A percentile compares a stretch with the other conserved stretches of the same genome.
These are phyloP conservation scores for Sclerotinia trifoliorum DNA, from an alignment of 2,329 filamentous ascomycete genomes.

Conservation along the genomic window DNA sequence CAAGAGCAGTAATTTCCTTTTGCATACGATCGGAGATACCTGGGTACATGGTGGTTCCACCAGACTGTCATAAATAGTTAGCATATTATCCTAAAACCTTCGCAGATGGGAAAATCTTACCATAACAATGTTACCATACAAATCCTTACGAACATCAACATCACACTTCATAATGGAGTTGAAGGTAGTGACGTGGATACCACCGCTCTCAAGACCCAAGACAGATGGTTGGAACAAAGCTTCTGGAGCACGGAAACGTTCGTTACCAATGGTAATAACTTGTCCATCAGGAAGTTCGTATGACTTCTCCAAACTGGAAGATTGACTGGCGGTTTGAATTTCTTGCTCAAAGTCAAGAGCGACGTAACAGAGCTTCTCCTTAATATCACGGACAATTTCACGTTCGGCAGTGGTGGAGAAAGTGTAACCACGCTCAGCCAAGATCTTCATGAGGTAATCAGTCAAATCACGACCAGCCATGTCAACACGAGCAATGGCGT, in stretches of 20 bases:
- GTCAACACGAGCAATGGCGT: slow-evolving; percentile 99
- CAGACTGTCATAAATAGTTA: slow-evolving; percentile 63
- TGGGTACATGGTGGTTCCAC: slow-evolving; percentile 99
- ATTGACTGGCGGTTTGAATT: slow-evolving; percentile 99
- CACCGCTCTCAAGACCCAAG: slow-evolving; percentile 95
- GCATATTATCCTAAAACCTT: slow-evolving; percentile 8
- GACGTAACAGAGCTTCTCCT: slow-evolving; percentile 99
- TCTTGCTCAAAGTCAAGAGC: slow-evolving; percentile 99
- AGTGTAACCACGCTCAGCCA: slow-evolving; percentile 98
- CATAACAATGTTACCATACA: slow-evolving; percentile 99
- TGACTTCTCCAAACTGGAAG: slow-evolving; percentile 98
- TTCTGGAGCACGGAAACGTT: slow-evolving; percentile 99
- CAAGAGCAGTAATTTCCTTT: slow-evolving; percentile 99
- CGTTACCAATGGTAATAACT: slow-evolving; percentile 99
- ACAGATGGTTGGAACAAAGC: slow-evolving; percentile 99
- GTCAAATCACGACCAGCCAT: slow-evolving; percentile 99
- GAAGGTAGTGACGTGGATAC: slow-evolving; percentile 99
- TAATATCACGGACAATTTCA: slow-evolving; percentile 99
- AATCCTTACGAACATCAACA: slow-evolving; percentile 99
- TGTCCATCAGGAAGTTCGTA: slow-evolving; percentile 99
- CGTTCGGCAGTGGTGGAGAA: slow-evolving; percentile 99
- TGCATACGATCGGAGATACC: slow-evolving; percentile 99
- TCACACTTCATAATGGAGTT: slow-evolving; percentile 99
- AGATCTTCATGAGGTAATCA: slow-evolving; percentile 99
- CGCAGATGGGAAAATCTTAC: slow-evolving; percentile 55